These are phyloP conservation scores for Podila minutissima DNA, from an alignment of 192 early-diverging fungal species.

Conservation along the genomic window DNA sequence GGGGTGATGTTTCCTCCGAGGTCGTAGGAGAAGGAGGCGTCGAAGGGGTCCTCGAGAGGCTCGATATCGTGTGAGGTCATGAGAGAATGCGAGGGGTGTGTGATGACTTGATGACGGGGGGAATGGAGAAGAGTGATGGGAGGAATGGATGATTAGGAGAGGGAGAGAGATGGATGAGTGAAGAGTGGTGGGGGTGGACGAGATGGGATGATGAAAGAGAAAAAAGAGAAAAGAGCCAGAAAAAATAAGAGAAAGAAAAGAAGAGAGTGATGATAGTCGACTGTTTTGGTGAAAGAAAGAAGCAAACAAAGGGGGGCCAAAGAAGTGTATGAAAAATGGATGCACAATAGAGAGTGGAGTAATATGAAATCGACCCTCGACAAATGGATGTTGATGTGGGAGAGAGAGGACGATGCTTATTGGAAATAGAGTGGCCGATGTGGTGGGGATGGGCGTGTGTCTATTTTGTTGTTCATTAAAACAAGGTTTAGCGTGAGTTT, in stretches of 20 bases:
- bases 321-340: neutral
- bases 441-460: neutral
- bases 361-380: no score
- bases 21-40: conserved; percentile 2
- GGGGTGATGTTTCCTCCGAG: neutral
- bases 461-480: no score
- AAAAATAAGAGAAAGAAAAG: neutral
- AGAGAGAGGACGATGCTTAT: neutral
- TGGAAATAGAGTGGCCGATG: neutral
- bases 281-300: neutral
- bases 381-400: neutral
- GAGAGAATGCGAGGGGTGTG: neutral
- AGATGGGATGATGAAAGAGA: neutral
- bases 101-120: neutral
- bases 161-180: neutral
- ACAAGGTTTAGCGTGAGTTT: no score
- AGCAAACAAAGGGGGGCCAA: neutral
- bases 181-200: neutral
- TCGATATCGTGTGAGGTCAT: conserved; percentile 1
- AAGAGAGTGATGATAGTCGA: neutral
- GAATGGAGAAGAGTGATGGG: neutral
- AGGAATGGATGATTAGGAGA: neutral
- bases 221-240: neutral
- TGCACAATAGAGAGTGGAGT: neutral
- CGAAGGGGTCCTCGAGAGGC: conserved; percentile 6